Conservation (phyloP, 208 protist genomes). For the Herpetomonas tarakana region DNA sequence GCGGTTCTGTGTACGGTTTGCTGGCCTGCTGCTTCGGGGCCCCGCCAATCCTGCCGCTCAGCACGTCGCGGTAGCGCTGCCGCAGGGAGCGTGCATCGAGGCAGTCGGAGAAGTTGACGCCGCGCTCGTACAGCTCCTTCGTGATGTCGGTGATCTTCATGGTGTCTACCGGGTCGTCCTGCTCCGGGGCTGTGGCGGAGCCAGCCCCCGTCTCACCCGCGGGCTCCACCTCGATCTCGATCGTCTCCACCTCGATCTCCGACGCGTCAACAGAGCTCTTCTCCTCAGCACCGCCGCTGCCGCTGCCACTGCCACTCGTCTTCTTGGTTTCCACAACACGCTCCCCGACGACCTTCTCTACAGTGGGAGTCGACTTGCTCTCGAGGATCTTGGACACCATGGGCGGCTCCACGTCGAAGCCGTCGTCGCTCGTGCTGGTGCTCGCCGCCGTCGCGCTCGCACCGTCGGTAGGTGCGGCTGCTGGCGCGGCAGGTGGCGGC, state of each 20-base stretch:
- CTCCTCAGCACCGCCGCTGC: conserved; percentile 10
- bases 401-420: conserved; percentile 74
- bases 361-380: conserved; percentile 14
- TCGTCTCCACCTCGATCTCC: conserved; percentile 84
- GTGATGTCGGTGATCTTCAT: conserved; percentile 91
- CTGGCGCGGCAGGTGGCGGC: conserved; percentile 22
- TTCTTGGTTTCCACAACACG: conserved; percentile 26
- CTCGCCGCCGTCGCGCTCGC: background rate
- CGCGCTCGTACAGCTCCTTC: conserved; percentile 81
- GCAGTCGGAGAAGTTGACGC: conserved; percentile 89
- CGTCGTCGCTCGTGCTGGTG: conserved; percentile 14
- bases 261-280: too few species aligned
- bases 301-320: background rate
- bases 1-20: conserved; percentile 29
- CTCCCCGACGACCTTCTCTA: conserved; percentile 78
- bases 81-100: conserved; percentile 78
- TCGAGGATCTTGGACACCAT: conserved; percentile 47
- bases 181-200: background rate
- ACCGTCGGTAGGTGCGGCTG: conserved; percentile 2
- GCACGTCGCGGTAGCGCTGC: conserved; percentile 80
- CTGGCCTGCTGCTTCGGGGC: background rate
- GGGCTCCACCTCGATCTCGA: conserved; percentile 80
- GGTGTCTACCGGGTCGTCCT: conserved; percentile 47
- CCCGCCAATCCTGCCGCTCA: conserved; percentile 48
- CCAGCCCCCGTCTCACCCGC: conserved; percentile 4